phyloP scores from a whole-genome alignment of 768 basidiomycete genomes.

The Gloeopeniophorella convolvens region DNA sequence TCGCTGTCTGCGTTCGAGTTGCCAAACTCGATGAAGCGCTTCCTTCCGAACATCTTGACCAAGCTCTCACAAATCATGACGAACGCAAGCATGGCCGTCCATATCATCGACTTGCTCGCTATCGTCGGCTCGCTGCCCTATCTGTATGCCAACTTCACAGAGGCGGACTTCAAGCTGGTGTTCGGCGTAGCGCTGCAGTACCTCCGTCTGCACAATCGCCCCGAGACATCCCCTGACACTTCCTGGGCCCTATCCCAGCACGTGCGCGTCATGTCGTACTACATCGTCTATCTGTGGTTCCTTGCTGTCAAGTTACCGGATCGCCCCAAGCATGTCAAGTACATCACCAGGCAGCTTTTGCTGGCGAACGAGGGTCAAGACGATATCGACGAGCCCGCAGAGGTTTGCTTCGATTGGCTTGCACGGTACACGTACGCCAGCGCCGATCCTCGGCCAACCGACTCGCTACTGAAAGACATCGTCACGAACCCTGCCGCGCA shows the following conservation, averaged over 20 bases:
- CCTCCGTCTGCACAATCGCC: slow-evolving; percentile 81
- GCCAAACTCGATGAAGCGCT: slow-evolving; percentile 71
- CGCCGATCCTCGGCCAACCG: slow-evolving; percentile 85
- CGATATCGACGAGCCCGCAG: slow-evolving; percentile 80
- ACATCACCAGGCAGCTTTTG: slow-evolving; percentile 80
- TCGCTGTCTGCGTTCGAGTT: slow-evolving; percentile 86
- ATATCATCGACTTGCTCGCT: slow-evolving; percentile 87
- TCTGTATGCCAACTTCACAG: slow-evolving; percentile 86
- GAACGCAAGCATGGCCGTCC: slow-evolving; percentile 87
- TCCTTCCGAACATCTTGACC: slow-evolving; percentile 72
- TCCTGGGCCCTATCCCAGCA: slow-evolving; percentile 90
- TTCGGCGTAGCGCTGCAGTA: slow-evolving; percentile 94
- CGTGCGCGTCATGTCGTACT: slow-evolving; percentile 83
- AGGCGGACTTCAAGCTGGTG: slow-evolving; percentile 85
- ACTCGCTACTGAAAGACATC: slow-evolving; percentile 71
- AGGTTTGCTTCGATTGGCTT: slow-evolving; percentile 98
- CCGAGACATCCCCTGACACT: slow-evolving; percentile 47
- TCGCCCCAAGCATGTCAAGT: slow-evolving; percentile 72
- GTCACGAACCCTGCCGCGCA: slow-evolving; percentile 51
- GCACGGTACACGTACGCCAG: slow-evolving; percentile 91
- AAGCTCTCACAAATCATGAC: slow-evolving; percentile 93
- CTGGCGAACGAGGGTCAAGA: slow-evolving; percentile 74
- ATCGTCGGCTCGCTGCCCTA: slow-evolving; percentile 76
- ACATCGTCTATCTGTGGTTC: slow-evolving; percentile 93
- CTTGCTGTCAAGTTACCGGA: slow-evolving; percentile 78